Conservation (phyloP, 192 early-diverging fungal species). For the Entophlyctis luteolus region DNA sequence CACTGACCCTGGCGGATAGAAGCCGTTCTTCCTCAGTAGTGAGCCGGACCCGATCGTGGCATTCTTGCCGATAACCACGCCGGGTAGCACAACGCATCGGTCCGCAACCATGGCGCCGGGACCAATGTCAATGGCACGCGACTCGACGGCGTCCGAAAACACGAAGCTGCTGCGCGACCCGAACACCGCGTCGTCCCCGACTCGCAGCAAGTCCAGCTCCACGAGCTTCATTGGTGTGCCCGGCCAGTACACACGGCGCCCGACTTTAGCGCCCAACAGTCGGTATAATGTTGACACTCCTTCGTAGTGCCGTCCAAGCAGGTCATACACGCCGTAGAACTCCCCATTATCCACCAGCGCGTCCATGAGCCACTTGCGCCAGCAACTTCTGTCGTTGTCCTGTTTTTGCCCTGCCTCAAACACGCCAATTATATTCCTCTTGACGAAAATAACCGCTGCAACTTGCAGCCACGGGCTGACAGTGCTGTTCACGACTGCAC, state of each 20-base stretch:
- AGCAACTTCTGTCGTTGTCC: neutral
- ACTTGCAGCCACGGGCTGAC: conserved; percentile 34
- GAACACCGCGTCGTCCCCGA: conserved; percentile 48
- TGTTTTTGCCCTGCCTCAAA: neutral
- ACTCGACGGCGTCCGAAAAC: conserved; percentile 32
- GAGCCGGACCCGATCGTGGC: conserved; percentile 42
- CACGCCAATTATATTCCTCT: conserved; percentile 25
- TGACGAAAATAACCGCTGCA: conserved; percentile 24
- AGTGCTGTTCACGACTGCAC: conserved; percentile 15
- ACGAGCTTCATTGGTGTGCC: conserved; percentile 35
- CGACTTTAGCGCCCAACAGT: conserved; percentile 39
- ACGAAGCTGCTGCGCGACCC: conserved; percentile 39
- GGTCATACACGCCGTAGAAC: conserved; percentile 32
- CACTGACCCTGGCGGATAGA: conserved; percentile 24
- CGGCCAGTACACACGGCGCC: conserved; percentile 48
- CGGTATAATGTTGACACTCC: conserved; percentile 36
- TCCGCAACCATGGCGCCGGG: conserved; percentile 43
- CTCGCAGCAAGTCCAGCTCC: conserved; percentile 40
- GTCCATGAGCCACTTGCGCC: conserved; percentile 36
- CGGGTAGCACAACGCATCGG: conserved; percentile 41
- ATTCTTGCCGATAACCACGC: conserved; percentile 32
- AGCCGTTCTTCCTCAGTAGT: conserved; percentile 27
- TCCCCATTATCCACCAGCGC: conserved; percentile 26
- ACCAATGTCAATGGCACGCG: conserved; percentile 27
- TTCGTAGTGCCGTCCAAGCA: conserved; percentile 46